Evolutionary conservation across 1,139 yeast species (phyloP).

Genomic region (Scheffersomyces illinoinensis): DNA sequence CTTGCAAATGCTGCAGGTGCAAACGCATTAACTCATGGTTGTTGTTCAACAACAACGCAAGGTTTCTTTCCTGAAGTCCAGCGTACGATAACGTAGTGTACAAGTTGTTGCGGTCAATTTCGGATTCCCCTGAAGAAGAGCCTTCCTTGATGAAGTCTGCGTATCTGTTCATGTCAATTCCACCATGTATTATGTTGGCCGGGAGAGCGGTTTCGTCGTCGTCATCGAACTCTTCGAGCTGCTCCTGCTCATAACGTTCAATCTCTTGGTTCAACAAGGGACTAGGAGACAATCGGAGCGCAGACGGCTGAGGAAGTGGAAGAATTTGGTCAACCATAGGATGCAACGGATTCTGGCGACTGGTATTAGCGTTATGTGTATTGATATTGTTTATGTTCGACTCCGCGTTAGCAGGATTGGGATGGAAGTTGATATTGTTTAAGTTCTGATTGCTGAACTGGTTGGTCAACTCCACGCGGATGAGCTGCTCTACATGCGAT

Average conservation of each 20-base stretch:
- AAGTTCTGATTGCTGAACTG: slow-evolving; percentile 6
- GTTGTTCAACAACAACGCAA: slow-evolving; percentile 23
- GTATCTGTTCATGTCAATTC: slow-evolving; percentile 35
- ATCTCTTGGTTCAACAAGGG: slow-evolving; percentile 26
- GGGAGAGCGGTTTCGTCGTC: slow-evolving; percentile 10
- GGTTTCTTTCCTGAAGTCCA: slow-evolving; percentile 28
- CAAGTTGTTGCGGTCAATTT: slow-evolving; percentile 20
- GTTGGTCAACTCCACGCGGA: slow-evolving; percentile 27
- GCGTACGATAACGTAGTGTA: slow-evolving; percentile 36
- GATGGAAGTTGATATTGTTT: not conserved
- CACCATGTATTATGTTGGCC: slow-evolving; percentile 14
- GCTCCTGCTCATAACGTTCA: slow-evolving; percentile 33
- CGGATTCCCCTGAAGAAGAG: slow-evolving; percentile 8
- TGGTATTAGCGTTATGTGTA: slow-evolving; percentile 1
- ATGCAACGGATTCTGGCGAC: slow-evolving; percentile 16
- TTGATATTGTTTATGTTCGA: slow-evolving; percentile 1
- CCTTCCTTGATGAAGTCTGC: slow-evolving; percentile 17
- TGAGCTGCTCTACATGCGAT: slow-evolving; percentile 34
- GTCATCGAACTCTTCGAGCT: slow-evolving; percentile 17
- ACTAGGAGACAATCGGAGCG: slow-evolving; percentile 3
- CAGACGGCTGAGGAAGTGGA: slow-evolving; percentile 18
- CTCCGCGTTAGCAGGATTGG: slow-evolving; percentile 1
- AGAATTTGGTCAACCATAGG: slow-evolving; percentile 30
- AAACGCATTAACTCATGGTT: slow-evolving; percentile 16
- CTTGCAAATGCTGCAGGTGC: slow-evolving; percentile 20